Conservation (phyloP, 192 early-diverging fungal genomes). For the Chytriomyces confervae region DNA sequence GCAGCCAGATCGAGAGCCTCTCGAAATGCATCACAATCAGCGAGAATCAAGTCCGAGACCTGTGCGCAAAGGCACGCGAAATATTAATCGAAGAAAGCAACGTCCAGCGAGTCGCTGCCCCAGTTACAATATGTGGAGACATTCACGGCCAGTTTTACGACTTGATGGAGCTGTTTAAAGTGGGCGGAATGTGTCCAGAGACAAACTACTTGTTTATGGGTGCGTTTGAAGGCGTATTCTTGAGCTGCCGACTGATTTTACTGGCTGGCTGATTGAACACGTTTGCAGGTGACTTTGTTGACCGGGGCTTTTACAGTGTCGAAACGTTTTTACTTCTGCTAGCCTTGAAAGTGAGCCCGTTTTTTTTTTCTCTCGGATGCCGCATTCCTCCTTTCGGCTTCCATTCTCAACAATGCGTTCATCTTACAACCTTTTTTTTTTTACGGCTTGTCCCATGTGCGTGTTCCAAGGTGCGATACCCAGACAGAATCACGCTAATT, state of each 20-base stretch:
- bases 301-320: constrained; percentile 97
- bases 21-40: constrained; percentile 89
- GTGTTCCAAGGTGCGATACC: constrained; percentile 49
- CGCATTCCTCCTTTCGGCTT: too few relatives aligned
- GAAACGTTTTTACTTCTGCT: constrained; percentile 97
- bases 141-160: constrained; percentile 99
- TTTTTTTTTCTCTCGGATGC: too few relatives aligned
- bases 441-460: not conserved
- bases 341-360: constrained; percentile 81
- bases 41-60: constrained; percentile 90
- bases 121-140: constrained; percentile 98
- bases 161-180: constrained; percentile 94
- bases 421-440: not conserved
- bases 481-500: constrained; percentile 85
- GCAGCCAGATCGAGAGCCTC: constrained; percentile 79
- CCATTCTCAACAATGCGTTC: not conserved
- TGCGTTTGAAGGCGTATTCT: constrained; percentile 4
- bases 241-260: not conserved
- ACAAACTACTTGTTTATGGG: constrained; percentile 99
- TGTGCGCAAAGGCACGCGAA: constrained; percentile 94
- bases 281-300: constrained; percentile 88
- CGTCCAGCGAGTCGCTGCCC: constrained; percentile 92
- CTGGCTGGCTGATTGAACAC: constrained; percentile 1
- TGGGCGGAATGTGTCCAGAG: constrained; percentile 94
- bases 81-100: constrained; percentile 96